Evolutionary conservation across 1,139 yeast species (phyloP).

Genomic region (Saccharomyces hybrid): DNA sequence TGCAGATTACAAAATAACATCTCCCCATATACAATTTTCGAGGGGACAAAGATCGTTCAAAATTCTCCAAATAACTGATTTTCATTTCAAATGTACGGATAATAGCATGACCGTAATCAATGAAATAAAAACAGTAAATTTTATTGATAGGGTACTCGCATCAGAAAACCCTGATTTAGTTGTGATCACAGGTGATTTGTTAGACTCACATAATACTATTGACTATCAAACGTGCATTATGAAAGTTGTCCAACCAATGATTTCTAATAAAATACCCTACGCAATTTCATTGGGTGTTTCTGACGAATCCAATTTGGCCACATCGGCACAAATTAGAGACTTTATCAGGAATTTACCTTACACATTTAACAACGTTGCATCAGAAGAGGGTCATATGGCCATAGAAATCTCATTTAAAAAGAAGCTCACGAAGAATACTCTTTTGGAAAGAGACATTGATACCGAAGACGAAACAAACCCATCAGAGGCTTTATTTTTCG

Average conservation of each 20-base stretch:
- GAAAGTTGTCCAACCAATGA: constrained; percentile 62
- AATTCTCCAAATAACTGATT: constrained; percentile 71
- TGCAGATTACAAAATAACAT: neutral
- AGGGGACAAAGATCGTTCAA: constrained; percentile 36
- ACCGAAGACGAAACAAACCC: neutral
- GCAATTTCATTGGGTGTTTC: constrained; percentile 62
- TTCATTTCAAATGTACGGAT: constrained; percentile 65
- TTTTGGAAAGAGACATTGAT: neutral
- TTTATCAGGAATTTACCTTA: constrained; percentile 22
- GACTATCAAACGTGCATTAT: constrained; percentile 68
- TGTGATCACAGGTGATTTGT: constrained; percentile 69
- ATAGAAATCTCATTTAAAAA: neutral
- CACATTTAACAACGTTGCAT: constrained; percentile 11
- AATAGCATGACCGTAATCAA: constrained; percentile 6
- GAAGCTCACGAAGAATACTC: neutral
- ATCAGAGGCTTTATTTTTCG: constrained; percentile 4
- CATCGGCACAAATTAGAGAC: constrained; percentile 16
- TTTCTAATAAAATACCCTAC: constrained; percentile 56
- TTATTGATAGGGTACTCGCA: constrained; percentile 51
- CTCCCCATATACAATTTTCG: neutral
- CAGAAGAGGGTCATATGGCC: constrained; percentile 7
- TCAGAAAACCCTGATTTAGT: constrained; percentile 67
- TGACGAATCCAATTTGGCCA: constrained; percentile 19
- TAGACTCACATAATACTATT: constrained; percentile 44
- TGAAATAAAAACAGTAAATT: constrained; percentile 43